Evolutionary conservation across 2,329 filamentous ascomycete genomes (phyloP).

Genomic region (Fusarium burgessii): DNA sequence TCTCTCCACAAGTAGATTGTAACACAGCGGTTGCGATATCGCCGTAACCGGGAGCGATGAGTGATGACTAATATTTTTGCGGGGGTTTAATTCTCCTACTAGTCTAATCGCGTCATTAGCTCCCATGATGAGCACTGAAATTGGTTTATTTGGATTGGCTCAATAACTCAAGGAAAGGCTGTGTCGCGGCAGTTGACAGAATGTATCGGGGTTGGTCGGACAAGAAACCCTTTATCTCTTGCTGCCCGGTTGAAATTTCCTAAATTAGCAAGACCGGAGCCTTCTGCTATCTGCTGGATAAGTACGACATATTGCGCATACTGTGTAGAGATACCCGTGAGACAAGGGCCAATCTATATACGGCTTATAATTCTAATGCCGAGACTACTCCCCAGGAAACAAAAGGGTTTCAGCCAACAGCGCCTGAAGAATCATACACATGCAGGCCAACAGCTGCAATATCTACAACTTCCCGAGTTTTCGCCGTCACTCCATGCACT

Average conservation of each 20-base stretch:
- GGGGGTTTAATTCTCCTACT: constrained; percentile 9
- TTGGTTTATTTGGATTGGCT: constrained; percentile 38
- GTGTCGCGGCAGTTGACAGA: neutral
- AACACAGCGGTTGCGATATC: constrained; percentile 41
- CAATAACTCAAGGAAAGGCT: constrained; percentile 13
- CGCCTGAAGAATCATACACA: neutral
- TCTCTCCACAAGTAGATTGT: constrained; percentile 1
- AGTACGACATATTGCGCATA: neutral
- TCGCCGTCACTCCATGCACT: neutral
- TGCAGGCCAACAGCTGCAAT: neutral
- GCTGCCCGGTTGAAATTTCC: neutral
- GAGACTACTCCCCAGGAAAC: neutral
- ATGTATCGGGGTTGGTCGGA: constrained; percentile 16
- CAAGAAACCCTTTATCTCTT: constrained; percentile 3
- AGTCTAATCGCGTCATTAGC: constrained; percentile 41
- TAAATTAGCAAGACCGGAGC: constrained; percentile 14
- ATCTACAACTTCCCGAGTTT: neutral
- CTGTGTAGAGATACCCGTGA: neutral
- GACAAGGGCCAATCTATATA: neutral
- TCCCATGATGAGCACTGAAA: constrained; percentile 41
- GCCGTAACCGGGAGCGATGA: constrained; percentile 35
- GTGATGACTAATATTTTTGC: constrained; percentile 42
- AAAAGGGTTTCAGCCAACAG: neutral
- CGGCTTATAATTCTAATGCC: neutral
- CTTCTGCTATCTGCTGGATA: too few relatives aligned